A percentile compares a stretch with the other conserved stretches of the same genome.
phyloP scores from a whole-genome alignment of 352 stramenopile genomes.

The Globisporangium heterothallicum region DNA sequence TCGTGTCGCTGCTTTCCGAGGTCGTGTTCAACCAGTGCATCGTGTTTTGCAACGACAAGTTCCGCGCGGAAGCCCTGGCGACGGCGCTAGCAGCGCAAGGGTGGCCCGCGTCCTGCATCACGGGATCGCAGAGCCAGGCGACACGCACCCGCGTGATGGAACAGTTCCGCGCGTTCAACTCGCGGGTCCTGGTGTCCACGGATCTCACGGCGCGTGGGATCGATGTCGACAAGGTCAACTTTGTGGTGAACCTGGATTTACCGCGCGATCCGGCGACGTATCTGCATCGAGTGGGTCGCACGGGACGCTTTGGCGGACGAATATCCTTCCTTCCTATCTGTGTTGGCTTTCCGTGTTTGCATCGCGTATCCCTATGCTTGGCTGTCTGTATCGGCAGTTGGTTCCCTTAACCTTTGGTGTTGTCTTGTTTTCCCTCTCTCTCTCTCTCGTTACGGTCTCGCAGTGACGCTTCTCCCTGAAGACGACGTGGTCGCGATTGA shows the following conservation, averaged over 20 bases:
- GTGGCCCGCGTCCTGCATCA: constrained; percentile 65
- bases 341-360: constrained; percentile 1
- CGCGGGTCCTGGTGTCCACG: constrained; percentile 70
- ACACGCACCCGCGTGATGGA: constrained; percentile 62
- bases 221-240: constrained; percentile 73
- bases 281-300: constrained; percentile 69
- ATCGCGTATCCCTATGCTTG: not conserved
- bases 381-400: not conserved
- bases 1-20: constrained; percentile 52
- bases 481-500: constrained; percentile 49
- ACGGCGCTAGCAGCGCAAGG: constrained; percentile 38
- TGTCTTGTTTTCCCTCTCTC: not conserved
- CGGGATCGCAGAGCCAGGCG: constrained; percentile 51
- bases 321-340: constrained; percentile 38
- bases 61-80: constrained; percentile 58
- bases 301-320: constrained; percentile 67
- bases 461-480: constrained; percentile 51
- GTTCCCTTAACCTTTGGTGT: constrained; percentile 14
- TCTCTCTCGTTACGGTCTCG: constrained; percentile 33
- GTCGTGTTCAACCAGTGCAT: constrained; percentile 76
- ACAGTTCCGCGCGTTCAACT: constrained; percentile 37
- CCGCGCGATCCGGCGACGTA: constrained; percentile 72
- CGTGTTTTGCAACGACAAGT: constrained; percentile 84
- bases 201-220: constrained; percentile 74
- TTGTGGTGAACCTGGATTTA: constrained; percentile 77